Conservation (phyloP, 2,329 filamentous ascomycete genomes). For the Zymoseptoria brevis region DNA sequence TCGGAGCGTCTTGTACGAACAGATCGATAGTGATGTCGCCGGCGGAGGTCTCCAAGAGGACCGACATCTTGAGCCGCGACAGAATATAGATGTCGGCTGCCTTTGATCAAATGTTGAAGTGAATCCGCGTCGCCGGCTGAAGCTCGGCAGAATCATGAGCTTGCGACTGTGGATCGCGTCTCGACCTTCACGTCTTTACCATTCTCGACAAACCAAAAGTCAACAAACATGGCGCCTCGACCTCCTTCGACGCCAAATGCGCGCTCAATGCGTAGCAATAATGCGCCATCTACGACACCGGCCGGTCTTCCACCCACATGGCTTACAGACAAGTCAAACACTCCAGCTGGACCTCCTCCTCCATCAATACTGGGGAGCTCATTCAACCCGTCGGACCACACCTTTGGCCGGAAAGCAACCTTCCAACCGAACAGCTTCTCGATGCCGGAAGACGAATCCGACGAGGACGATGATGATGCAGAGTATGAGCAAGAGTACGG, state of each 20-base stretch:
- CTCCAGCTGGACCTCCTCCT: slow-evolving; percentile 30
- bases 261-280: slow-evolving; percentile 16
- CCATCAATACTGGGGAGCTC: slow-evolving; percentile 30
- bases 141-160: neutral
- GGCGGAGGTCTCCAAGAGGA: slow-evolving; percentile 82
- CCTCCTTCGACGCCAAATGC: slow-evolving; percentile 24
- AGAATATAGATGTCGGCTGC: neutral
- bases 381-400: slow-evolving; percentile 21
- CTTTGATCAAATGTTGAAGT: neutral
- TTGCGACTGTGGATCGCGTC: neutral
- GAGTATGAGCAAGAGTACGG: slow-evolving; percentile 20
- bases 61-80: slow-evolving; percentile 58
- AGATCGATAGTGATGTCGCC: slow-evolving; percentile 95
- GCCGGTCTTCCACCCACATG: slow-evolving; percentile 29
- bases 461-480: slow-evolving; percentile 24
- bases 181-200: neutral
- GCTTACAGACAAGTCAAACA: slow-evolving; percentile 27
- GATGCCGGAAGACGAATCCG: slow-evolving; percentile 27
- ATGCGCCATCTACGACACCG: slow-evolving; percentile 31
- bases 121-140: neutral
- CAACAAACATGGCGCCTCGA: slow-evolving; percentile 13
- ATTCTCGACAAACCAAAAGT: neutral
- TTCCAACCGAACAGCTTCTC: slow-evolving; percentile 23
- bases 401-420: slow-evolving; percentile 18
- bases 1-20: slow-evolving; percentile 78